phyloP scores from a whole-genome alignment of 495 filamentous ascomycete genomes.

The Neurospora sp. region DNA sequence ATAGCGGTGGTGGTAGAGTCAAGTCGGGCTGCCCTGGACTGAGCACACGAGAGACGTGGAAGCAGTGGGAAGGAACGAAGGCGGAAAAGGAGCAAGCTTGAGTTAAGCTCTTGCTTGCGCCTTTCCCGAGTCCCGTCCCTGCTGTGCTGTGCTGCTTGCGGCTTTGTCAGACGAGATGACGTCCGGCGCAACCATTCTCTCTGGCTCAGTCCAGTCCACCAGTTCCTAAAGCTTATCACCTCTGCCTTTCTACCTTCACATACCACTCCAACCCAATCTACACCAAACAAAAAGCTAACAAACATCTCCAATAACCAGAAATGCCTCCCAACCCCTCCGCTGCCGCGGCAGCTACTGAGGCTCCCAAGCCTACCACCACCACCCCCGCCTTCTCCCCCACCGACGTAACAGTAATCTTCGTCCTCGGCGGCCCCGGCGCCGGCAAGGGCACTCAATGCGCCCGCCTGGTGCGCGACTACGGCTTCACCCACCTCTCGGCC shows the following conservation, averaged over 20 bases:
- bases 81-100: background rate
- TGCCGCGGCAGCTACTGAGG: conserved; percentile 10
- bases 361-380: conserved; percentile 35
- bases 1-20: background rate
- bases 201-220: background rate
- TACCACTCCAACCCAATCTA: too few relatives aligned
- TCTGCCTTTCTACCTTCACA: background rate
- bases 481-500: conserved; percentile 85
- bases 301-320: too few relatives aligned
- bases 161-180: background rate
- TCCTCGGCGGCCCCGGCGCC: conserved; percentile 69
- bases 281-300: background rate
- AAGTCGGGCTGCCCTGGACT: too few relatives aligned
- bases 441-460: conserved; percentile 84
- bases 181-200: background rate
- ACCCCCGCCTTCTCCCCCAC: conserved; percentile 70
- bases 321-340: conserved; percentile 11
- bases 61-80: background rate
- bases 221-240: background rate
- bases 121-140: background rate
- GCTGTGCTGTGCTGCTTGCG: background rate
- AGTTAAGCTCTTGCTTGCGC: background rate
- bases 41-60: background rate
- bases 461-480: conserved; percentile 79
- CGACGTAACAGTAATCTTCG: conserved; percentile 80